phyloP scores from a whole-genome alignment of 176 grass and related monocot genomes.

The Oryza punctata region DNA sequence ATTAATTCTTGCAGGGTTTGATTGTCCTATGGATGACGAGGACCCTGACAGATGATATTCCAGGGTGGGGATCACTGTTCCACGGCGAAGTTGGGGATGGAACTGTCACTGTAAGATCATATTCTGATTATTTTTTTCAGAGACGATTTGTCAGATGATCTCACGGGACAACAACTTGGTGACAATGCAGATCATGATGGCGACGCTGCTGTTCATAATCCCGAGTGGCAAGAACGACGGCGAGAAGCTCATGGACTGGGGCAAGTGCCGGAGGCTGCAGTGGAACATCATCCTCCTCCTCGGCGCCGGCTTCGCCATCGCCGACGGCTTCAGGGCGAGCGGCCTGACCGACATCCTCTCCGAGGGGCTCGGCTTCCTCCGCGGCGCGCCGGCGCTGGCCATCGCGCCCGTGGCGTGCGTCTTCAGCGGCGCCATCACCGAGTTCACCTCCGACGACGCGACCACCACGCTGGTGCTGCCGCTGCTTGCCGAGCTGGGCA shows the following conservation, averaged over 20 bases:
- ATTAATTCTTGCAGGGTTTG: conserved; percentile 59
- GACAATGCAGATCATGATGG: conserved; percentile 75
- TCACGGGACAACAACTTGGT: not conserved
- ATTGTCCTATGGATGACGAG: conserved; percentile 92
- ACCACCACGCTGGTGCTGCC: conserved; percentile 71
- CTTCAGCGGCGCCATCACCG: conserved; percentile 53
- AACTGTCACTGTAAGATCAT: conserved; percentile 72
- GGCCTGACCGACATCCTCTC: conserved; percentile 66
- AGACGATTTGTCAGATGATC: not conserved
- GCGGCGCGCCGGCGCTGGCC: conserved; percentile 39
- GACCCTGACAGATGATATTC: conserved; percentile 70
- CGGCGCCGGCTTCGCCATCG: conserved; percentile 86
- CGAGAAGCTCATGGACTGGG: conserved; percentile 95
- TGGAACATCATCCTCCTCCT: conserved; percentile 91
- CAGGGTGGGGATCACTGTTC: conserved; percentile 88
- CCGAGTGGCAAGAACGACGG: conserved; percentile 63
- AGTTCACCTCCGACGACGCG: conserved; percentile 70
- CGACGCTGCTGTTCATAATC: conserved; percentile 86
- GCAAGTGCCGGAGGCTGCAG: conserved; percentile 83
- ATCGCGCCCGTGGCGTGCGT: conserved; percentile 62
- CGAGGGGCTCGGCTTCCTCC: conserved; percentile 46
- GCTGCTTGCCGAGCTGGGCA: conserved; percentile 66
- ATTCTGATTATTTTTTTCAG: not conserved
- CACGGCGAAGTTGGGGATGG: conserved; percentile 74
- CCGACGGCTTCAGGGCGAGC: conserved; percentile 68